phyloP scores from a whole-genome alignment of 2,329 filamentous ascomycete species.

The Ciborinia camelliae region DNA sequence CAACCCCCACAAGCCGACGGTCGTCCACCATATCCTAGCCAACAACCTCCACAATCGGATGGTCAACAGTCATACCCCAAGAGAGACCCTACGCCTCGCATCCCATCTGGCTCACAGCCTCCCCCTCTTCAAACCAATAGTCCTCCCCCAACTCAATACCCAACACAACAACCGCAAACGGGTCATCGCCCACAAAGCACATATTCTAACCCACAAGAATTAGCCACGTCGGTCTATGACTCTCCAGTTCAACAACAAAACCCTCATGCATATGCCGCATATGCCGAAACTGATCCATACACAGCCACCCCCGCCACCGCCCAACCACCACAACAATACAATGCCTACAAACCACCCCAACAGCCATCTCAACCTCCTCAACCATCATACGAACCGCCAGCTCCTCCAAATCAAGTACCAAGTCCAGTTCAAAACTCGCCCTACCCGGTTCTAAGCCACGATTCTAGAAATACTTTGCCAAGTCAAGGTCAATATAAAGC shows the following conservation, averaged over 20 bases:
- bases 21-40: conserved; percentile 47
- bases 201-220: conserved; percentile 70
- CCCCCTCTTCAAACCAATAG: conserved; percentile 51
- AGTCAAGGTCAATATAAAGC: conserved; percentile 55
- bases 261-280: conserved; percentile 37
- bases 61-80: conserved; percentile 49
- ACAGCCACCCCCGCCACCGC: conserved; percentile 25
- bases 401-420: conserved; percentile 31
- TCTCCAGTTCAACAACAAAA: conserved; percentile 58
- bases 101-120: conserved; percentile 46
- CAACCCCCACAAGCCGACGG: conserved; percentile 37
- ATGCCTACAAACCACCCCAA: conserved; percentile 32
- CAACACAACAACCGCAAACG: conserved; percentile 43
- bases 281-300: conserved; percentile 34
- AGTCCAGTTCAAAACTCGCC: conserved; percentile 29
- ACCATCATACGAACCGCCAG: conserved; percentile 33
- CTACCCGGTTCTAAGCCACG: conserved; percentile 37
- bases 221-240: conserved; percentile 75
- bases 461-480: conserved; percentile 50
- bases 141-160: conserved; percentile 49
- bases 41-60: conserved; percentile 37
- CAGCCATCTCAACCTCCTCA: conserved; percentile 26
- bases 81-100: conserved; percentile 49
- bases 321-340: conserved; percentile 35
- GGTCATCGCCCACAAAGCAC: conserved; percentile 62